A percentile compares a stretch with the other conserved stretches of the same genome.
These are phyloP conservation scores for Heliosperma pusillum DNA, from an alignment of 148 eudicot genomes.

Conservation along the genomic window DNA sequence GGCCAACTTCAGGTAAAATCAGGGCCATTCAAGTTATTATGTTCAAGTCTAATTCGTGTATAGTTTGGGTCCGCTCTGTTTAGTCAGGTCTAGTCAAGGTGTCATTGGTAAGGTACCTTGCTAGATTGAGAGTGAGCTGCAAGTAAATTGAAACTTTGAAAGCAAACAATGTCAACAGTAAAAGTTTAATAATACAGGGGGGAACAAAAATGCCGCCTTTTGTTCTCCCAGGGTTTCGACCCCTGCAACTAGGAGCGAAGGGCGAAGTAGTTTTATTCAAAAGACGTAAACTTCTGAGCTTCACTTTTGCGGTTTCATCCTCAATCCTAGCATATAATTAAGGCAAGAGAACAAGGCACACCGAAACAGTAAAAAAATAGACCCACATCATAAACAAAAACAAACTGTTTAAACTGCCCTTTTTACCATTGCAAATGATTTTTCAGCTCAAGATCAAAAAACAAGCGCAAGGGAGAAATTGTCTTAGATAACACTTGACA, in stretches of 20 bases:
- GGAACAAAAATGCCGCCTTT: neutral
- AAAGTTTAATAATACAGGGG: too few relatives aligned
- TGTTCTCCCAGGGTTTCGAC: too few relatives aligned
- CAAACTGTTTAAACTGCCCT: neutral
- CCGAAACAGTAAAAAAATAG: too few relatives aligned
- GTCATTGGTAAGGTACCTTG: neutral
- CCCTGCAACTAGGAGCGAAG: too few relatives aligned
- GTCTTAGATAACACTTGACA: too few relatives aligned
- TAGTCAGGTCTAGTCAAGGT: neutral
- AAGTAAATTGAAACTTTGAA: neutral
- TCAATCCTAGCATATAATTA: neutral
- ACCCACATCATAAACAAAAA: too few relatives aligned
- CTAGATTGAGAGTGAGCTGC: neutral
- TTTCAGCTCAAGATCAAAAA: neutral
- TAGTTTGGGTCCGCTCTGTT: neutral
- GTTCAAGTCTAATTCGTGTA: neutral
- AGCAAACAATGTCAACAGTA: neutral
- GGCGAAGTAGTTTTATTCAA: too few relatives aligned
- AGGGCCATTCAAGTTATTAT: too few relatives aligned
- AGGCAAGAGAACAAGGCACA: neutral
- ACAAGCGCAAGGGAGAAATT: too few relatives aligned
- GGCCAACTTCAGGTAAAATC: neutral
- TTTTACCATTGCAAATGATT: neutral
- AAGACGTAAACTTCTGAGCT: neutral
- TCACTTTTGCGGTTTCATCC: neutral